Evolutionary conservation across 169 alveolate genomes (phyloP).

Genomic region (Plasmodium inui): DNA sequence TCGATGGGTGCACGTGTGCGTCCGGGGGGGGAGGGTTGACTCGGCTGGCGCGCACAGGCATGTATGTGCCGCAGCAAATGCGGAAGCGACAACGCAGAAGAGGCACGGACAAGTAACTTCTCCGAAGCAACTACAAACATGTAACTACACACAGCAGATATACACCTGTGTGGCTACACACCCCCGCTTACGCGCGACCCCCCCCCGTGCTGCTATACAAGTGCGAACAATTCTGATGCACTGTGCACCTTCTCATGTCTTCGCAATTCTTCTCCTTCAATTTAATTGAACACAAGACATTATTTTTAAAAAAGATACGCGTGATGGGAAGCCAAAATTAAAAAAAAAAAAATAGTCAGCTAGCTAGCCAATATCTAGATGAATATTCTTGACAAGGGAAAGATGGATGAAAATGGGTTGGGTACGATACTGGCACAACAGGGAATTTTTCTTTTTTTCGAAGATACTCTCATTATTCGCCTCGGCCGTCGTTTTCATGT

Average conservation of each 20-base stretch:
- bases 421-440: not conserved
- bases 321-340: not conserved
- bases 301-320: not conserved
- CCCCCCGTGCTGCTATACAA: not conserved
- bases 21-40: not conserved
- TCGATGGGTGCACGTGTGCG: not conserved
- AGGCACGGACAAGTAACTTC: not conserved
- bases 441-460: not conserved
- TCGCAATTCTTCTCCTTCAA: not conserved
- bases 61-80: not conserved
- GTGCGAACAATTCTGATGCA: not conserved
- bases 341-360: not conserved
- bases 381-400: not conserved
- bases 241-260: not conserved
- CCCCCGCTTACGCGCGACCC: not conserved
- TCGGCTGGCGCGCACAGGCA: not conserved
- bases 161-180: not conserved
- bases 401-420: not conserved
- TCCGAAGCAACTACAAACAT: not conserved
- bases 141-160: not conserved
- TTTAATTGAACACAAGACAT: not conserved
- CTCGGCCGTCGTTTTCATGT: not conserved
- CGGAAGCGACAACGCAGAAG: not conserved
- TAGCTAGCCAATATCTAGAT: not conserved
- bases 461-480: not conserved